Evolutionary conservation across 225 moss, liverwort and hornwort species (phyloP), one percentile per base, ranked within the genome.

Genomic region (Climacium dendroides): DNA sequence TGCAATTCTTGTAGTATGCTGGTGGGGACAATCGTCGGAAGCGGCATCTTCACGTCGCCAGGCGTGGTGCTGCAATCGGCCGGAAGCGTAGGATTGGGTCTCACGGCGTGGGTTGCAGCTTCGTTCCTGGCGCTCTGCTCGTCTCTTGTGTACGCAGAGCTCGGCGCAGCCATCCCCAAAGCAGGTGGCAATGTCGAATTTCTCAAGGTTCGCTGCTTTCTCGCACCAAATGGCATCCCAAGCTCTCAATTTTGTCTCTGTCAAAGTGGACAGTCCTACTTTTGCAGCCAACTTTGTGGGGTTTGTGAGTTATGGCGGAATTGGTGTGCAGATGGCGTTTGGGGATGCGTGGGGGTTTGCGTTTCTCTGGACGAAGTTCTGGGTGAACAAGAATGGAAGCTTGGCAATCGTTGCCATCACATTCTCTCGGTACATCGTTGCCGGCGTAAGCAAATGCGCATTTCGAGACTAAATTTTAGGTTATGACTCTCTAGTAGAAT

Each of bases 21-120:
- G 77, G 92, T 95, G 87, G 95, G 97, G 53, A 86, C 93, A 10
- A 89, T 94, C 48, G 64, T 97, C 10, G 97, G 95, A 43, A 97
- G 95, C 74, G 96, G 97, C 61, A 96, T 97, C 83, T 96, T 97
- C 72, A 91, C 96, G 45, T 95, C 96, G 58, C 95, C 95, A 5
- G 97, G 97, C 64, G 90, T 95, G 76, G 96, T 96, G 87, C 89
- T 97, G 53, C 87, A 86, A 23, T 88, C 90, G 70, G 83, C 97
- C 18, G 95, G 95, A 81, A 97, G 96, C 80, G 95, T 97, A 52
- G 97, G 97, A 57, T 91, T 94, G 62, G 94, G 93, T 9, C 89
- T 96, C 24, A 43, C 86, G 32, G 89, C 90, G 23, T 97, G 97
- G 97, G 77, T 95, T 23, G 91, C 85, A 83, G 97, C 94, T 62